Conservation (phyloP, 116 monocot species). For the Trichopus zeylanicus region DNA sequence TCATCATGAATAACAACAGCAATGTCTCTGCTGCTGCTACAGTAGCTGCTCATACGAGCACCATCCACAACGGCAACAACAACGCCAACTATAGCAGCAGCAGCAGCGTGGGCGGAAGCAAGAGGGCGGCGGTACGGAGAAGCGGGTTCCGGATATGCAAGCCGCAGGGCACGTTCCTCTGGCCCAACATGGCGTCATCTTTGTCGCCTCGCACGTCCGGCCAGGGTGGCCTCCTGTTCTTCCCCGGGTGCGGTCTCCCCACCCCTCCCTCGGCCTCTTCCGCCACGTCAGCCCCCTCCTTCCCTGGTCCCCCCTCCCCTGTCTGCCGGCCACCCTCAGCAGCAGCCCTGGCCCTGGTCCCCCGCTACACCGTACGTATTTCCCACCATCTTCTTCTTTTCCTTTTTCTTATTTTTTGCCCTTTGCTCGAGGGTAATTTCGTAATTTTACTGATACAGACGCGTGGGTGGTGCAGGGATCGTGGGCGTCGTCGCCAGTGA, state of each 20-base stretch:
- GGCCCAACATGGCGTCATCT: conserved; percentile 42
- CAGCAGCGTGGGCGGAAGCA: background rate
- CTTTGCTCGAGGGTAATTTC: background rate
- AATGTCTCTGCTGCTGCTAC: background rate
- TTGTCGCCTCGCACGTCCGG: background rate
- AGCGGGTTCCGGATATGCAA: conserved; percentile 80
- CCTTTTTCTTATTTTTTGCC: background rate
- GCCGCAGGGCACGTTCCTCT: conserved; percentile 78
- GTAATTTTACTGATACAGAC: background rate
- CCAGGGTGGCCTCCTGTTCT: background rate
- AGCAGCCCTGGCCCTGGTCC: conserved; percentile 1
- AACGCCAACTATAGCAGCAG: background rate
- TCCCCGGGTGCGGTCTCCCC: conserved; percentile 10
- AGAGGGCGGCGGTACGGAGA: conserved; percentile 18
- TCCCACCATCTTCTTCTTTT: background rate
- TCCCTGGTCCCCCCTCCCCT: conserved; percentile 19
- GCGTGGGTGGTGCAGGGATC: conserved; percentile 3
- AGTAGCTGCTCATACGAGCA: background rate
- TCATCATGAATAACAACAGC: background rate
- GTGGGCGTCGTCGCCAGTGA: background rate
- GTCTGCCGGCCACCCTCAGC: background rate
- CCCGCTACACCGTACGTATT: conserved; percentile 7
- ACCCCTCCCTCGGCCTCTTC: conserved; percentile 48
- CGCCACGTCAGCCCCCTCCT: conserved; percentile 25
- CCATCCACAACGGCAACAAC: background rate